Conservation (phyloP, 352 stramenopile genomes). For the Globisporangium nagaii region DNA sequence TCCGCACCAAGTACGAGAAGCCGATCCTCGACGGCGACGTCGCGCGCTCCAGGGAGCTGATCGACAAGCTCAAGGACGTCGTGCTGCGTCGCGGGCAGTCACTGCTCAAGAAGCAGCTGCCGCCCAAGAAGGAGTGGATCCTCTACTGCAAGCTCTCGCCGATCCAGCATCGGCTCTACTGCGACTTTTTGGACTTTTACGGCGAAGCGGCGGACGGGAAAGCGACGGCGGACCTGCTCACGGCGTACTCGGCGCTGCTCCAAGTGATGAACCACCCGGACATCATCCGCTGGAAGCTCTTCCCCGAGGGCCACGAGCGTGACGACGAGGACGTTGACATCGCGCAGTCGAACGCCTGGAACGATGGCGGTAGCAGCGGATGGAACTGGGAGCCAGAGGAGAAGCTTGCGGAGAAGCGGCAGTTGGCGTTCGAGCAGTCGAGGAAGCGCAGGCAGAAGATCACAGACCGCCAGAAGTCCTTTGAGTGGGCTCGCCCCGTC, state of each 20-base stretch:
- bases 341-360: constrained; percentile 9
- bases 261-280: constrained; percentile 89
- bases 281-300: constrained; percentile 75
- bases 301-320: constrained; percentile 24
- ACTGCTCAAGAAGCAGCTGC: constrained; percentile 64
- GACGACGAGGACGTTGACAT: constrained; percentile 29
- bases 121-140: constrained; percentile 84
- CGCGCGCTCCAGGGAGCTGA: constrained; percentile 56
- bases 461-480: constrained; percentile 48
- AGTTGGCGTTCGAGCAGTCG: constrained; percentile 35
- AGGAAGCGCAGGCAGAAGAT: constrained; percentile 63
- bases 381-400: constrained; percentile 73
- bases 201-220: constrained; percentile 25
- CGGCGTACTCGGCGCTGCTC: constrained; percentile 68
- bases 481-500: constrained; percentile 59
- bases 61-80: constrained; percentile 52
- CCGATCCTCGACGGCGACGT: constrained; percentile 75
- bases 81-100: constrained; percentile 68
- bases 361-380: constrained; percentile 22
- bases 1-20: constrained; percentile 71
- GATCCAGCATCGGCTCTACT: constrained; percentile 78
- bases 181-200: constrained; percentile 63
- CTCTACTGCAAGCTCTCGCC: constrained; percentile 80
- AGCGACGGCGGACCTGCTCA: constrained; percentile 58
- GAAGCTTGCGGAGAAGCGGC: constrained; percentile 44